Percentiles rank a stretch among this genome's conserved stretches.
phyloP scores from a whole-genome alignment of 2,329 filamentous ascomycete genomes.

The Cryoendolithus antarcticus region DNA sequence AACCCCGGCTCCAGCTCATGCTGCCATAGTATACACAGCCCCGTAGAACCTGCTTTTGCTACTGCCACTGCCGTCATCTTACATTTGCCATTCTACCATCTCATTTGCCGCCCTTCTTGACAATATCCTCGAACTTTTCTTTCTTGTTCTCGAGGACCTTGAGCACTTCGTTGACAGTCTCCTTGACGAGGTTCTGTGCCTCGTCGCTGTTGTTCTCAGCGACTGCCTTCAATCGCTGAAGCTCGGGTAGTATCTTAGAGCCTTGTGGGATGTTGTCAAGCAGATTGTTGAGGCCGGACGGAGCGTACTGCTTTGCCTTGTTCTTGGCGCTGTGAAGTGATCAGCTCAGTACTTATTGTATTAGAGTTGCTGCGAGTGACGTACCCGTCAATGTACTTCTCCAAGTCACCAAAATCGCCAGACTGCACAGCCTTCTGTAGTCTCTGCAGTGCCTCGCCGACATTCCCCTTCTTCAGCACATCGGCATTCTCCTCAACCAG shows the following conservation, averaged over 20 bases:
- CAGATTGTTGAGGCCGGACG: slow-evolving; percentile 40
- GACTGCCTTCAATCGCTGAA: slow-evolving; percentile 52
- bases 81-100: not conserved
- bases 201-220: slow-evolving; percentile 49
- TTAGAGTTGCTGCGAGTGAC: too few relatives aligned
- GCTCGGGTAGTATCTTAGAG: slow-evolving; percentile 51
- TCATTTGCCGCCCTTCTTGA: slow-evolving; percentile 24
- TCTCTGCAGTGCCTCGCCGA: slow-evolving; percentile 50
- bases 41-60: too few relatives aligned
- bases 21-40: too few relatives aligned
- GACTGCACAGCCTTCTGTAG: slow-evolving; percentile 49
- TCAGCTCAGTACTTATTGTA: too few relatives aligned
- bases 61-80: too few relatives aligned
- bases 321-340: not conserved
- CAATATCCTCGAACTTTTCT: slow-evolving; percentile 46
- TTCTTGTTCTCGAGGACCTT: slow-evolving; percentile 50
- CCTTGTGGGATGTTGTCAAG: slow-evolving; percentile 54
- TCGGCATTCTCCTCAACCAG: slow-evolving; percentile 59
- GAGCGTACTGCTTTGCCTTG: not conserved
- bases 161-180: slow-evolving; percentile 44
- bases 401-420: slow-evolving; percentile 46
- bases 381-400: slow-evolving; percentile 51
- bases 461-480: slow-evolving; percentile 53
- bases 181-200: slow-evolving; percentile 49
- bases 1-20: too few relatives aligned